These are phyloP conservation scores for Pontederia paniculata DNA, from an alignment of 176 grass and related monocot species.

Conservation along the genomic window DNA sequence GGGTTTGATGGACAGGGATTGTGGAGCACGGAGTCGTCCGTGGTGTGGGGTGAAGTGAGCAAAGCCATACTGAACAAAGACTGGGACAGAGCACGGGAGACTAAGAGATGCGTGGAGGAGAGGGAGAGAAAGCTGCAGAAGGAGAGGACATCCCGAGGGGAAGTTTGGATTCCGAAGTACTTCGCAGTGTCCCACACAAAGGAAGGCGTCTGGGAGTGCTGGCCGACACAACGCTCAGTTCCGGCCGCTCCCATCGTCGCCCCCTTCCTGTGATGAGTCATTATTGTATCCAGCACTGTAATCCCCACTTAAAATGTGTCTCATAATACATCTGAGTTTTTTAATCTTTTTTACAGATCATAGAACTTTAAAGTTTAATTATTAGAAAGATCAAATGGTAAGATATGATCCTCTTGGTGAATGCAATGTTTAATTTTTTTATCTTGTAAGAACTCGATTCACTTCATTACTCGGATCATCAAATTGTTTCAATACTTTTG, in stretches of 20 bases:
- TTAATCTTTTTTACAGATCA: no score
- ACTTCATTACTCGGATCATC: no score
- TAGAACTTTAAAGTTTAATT: no score
- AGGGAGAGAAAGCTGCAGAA: slow-evolving; percentile 43
- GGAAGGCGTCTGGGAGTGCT: slow-evolving; percentile 63
- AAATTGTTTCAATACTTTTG: no score
- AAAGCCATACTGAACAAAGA: slow-evolving; percentile 54
- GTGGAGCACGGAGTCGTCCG: slow-evolving; percentile 34
- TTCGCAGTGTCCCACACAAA: slow-evolving; percentile 62
- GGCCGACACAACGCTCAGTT: slow-evolving; percentile 34
- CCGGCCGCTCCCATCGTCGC: slow-evolving; percentile 44
- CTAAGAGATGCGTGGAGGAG: slow-evolving; percentile 61
- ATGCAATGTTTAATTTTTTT: no score
- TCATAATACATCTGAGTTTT: no score
- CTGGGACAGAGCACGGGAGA: slow-evolving; percentile 55
- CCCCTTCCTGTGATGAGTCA: neutral
- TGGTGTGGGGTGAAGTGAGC: slow-evolving; percentile 67
- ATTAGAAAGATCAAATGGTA: no score
- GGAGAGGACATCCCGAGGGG: slow-evolving; percentile 43
- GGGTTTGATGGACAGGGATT: slow-evolving; percentile 25
- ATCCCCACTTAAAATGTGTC: no score
- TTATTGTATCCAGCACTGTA: no score
- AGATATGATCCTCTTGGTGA: no score
- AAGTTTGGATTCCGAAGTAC: slow-evolving; percentile 72
- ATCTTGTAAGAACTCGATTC: no score